Conservation (phyloP, 176 grass and related monocot genomes). For the Rhynchospora breviuscula region DNA sequence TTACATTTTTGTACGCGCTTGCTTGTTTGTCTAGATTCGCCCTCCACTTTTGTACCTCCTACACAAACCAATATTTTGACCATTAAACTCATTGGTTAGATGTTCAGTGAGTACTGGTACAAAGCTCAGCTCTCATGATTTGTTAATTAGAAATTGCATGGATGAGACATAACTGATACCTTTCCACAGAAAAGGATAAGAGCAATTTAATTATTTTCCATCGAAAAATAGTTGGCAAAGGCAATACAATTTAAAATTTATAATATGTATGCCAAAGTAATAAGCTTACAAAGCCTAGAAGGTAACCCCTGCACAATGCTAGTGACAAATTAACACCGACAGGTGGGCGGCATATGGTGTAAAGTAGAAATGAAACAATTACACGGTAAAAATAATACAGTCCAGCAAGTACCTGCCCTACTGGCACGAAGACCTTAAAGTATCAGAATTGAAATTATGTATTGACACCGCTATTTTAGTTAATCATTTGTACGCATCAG, state of each 20-base stretch:
- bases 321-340: not conserved
- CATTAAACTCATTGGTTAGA: not conserved
- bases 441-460: not conserved
- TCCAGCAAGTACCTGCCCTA: no score
- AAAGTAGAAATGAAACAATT: not conserved
- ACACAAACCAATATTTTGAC: conserved; percentile 9
- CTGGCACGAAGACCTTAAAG: not conserved
- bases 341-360: not conserved
- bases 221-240: not conserved
- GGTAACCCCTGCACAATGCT: not conserved
- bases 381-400: not conserved
- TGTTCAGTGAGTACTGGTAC: not conserved
- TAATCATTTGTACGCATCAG: not conserved
- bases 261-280: not conserved
- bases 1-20: conserved; percentile 32
- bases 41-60: conserved; percentile 70
- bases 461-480: not conserved
- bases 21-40: conserved; percentile 47
- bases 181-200: not conserved
- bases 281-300: not conserved
- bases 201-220: not conserved
- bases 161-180: not conserved
- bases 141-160: not conserved
- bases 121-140: not conserved
- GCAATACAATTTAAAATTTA: not conserved